Percentiles rank a stretch among this genome's conserved stretches.
These are phyloP conservation scores for Hexamita inflata DNA, from an alignment of 208 protist species.

Conservation along the genomic window DNA sequence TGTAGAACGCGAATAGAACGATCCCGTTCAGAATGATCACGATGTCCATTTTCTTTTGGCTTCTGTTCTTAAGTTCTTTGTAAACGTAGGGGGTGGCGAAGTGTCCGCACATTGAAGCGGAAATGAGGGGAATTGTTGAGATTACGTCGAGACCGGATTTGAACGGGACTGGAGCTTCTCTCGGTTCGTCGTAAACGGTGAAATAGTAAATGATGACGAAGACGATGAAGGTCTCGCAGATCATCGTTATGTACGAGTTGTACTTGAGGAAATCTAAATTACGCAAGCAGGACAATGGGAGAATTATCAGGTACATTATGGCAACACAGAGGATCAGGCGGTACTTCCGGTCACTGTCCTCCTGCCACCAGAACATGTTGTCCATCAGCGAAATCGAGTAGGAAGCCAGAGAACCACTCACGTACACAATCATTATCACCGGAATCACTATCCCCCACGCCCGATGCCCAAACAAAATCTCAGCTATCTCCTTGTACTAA, in stretches of 20 bases:
- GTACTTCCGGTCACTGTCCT: background rate
- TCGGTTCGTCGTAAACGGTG: background rate
- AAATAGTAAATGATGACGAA: background rate
- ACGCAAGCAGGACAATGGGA: background rate
- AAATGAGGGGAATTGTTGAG: constrained; percentile 9
- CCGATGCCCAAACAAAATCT: background rate
- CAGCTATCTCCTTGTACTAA: background rate
- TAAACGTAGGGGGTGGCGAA: constrained; percentile 17
- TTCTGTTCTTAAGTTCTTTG: constrained; percentile 4
- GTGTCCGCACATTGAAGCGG: constrained; percentile 24
- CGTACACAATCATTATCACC: constrained; percentile 2
- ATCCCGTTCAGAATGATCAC: background rate
- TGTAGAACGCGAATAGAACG: background rate
- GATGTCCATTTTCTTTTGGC: background rate
- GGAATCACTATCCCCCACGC: background rate
- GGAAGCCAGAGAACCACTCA: background rate
- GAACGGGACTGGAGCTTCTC: background rate
- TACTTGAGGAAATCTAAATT: constrained; percentile 16
- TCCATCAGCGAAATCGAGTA: background rate
- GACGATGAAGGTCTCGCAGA: background rate
- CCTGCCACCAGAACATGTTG: constrained; percentile 21
- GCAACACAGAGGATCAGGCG: no score
- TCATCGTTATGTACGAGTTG: background rate
- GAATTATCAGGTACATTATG: constrained; percentile 9
- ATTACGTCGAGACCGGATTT: background rate